Evolutionary conservation across 2,329 filamentous ascomycete species (phyloP).

Genomic region (Ophiobolus disseminans): DNA sequence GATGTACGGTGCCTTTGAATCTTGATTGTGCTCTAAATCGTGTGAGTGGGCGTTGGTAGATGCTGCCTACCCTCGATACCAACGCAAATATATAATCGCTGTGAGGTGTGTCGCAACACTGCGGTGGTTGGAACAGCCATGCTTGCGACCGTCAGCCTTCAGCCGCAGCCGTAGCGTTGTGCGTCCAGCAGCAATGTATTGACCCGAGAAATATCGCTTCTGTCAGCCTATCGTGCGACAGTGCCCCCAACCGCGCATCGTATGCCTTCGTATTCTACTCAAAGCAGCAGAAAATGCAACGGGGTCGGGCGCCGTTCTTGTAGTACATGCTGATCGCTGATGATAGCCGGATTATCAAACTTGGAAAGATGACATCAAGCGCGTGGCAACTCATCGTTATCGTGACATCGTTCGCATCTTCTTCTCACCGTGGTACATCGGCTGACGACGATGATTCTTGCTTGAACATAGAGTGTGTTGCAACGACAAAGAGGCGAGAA

Average conservation of each 20-base stretch:
- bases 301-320: no score
- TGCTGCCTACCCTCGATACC: background rate
- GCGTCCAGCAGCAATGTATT: conserved; percentile 7
- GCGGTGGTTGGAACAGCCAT: background rate
- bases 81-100: background rate
- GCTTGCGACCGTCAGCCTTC: conserved; percentile 3
- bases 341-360: background rate
- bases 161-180: conserved; percentile 21
- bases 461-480: no score
- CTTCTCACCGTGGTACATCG: no score
- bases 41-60: no score
- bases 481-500: no score
- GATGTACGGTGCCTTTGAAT: no score
- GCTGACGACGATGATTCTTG: no score
- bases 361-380: conserved; percentile 1
- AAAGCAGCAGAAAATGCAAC: background rate
- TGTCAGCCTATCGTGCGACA: conserved; percentile 7
- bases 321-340: no score
- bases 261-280: background rate
- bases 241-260: conserved; percentile 1
- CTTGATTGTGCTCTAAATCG: no score
- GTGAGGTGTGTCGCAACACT: background rate
- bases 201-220: conserved; percentile 5
- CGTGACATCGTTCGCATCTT: no score
- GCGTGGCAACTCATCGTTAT: background rate